Evolutionary conservation across 2,329 filamentous ascomycete species (phyloP).

Genomic region (Cercospora sesami): DNA sequence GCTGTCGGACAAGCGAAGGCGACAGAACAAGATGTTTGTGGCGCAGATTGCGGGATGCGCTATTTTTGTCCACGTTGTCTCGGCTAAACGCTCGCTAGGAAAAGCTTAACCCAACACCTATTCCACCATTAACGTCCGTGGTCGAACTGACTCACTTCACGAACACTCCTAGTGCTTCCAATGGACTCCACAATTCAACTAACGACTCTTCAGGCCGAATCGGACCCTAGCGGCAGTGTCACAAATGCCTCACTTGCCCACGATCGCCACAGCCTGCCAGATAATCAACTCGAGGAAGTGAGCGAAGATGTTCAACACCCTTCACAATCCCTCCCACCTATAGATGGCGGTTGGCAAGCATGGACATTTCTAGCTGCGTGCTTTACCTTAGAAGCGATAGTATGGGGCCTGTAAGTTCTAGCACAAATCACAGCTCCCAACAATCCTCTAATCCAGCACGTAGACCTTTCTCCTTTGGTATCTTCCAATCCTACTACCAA

Average conservation of each 20-base stretch:
- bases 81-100: background rate
- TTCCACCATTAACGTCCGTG: background rate
- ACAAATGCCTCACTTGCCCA: background rate
- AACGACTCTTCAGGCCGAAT: background rate
- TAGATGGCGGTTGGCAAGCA: slow-evolving; percentile 44
- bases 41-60: background rate
- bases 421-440: background rate
- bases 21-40: background rate
- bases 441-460: background rate
- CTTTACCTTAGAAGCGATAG: slow-evolving; percentile 34
- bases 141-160: background rate
- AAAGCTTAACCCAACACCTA: background rate
- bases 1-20: background rate
- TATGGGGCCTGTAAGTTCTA: slow-evolving; percentile 26
- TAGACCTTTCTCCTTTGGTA: slow-evolving; percentile 30
- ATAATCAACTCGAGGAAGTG: background rate
- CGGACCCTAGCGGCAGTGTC: background rate
- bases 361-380: slow-evolving; percentile 53
- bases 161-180: background rate
- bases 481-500: slow-evolving; percentile 33
- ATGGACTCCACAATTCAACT: background rate
- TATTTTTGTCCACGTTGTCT: slow-evolving; percentile 1
- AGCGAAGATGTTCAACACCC: slow-evolving; percentile 10
- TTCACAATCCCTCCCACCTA: slow-evolving; percentile 34
- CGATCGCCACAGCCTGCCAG: background rate